These are phyloP conservation scores for Xylaria curta DNA, from an alignment of 495 filamentous ascomycete species.

Conservation along the genomic window DNA sequence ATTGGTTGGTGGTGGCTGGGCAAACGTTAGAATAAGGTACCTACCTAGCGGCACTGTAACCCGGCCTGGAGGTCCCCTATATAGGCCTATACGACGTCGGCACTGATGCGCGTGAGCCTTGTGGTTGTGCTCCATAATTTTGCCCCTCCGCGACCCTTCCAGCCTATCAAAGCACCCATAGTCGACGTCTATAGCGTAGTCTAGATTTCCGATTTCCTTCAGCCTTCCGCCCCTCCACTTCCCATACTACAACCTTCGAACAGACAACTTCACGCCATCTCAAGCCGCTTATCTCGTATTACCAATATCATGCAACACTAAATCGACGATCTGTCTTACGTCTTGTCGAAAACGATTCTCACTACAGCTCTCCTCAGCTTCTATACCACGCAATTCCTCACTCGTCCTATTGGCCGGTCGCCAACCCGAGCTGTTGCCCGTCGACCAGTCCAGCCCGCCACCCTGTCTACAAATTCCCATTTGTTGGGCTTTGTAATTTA, in stretches of 20 bases:
- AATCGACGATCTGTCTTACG: neutral
- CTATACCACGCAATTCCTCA: neutral
- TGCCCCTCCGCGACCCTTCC: neutral
- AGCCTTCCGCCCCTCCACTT: conserved; percentile 20
- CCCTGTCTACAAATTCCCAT: neutral
- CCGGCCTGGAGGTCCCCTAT: neutral
- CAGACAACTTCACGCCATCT: neutral
- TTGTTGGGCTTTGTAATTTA: conserved; percentile 8
- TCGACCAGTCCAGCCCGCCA: conserved; percentile 15
- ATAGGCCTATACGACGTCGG: neutral
- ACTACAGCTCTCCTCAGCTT: neutral
- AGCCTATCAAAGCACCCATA: conserved; percentile 5
- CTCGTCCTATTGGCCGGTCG: conserved; percentile 19
- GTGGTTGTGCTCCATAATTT: neutral
- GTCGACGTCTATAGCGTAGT: neutral
- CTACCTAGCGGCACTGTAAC: conserved; percentile 10
- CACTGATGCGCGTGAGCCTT: conserved; percentile 3
- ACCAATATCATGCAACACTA: neutral
- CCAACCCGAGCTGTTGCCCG: conserved; percentile 9
- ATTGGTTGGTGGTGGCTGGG: neutral
- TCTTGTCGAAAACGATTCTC: neutral
- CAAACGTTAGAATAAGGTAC: neutral
- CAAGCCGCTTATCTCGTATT: conserved; percentile 1
- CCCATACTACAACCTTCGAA: neutral
- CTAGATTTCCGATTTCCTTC: conserved; percentile 2